phyloP scores from a whole-genome alignment of 208 protist species.

The Leishmania aethiopica region DNA sequence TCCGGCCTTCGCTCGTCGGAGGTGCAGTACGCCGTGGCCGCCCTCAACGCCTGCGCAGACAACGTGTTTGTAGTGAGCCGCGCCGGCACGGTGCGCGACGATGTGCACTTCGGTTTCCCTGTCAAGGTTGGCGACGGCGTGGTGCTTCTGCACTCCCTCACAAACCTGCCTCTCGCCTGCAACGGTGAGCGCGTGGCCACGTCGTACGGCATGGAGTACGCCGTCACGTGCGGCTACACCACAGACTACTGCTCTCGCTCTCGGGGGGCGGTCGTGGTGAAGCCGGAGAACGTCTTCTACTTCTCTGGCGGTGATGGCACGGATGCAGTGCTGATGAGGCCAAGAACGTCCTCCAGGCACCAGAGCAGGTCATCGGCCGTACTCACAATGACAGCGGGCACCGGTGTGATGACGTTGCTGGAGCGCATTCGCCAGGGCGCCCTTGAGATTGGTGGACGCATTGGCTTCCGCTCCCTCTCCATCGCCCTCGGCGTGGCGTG shows the following conservation, averaged over 20 bases:
- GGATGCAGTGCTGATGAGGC: slow-evolving; percentile 5
- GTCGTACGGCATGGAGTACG: slow-evolving; percentile 70
- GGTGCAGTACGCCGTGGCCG: slow-evolving; percentile 49
- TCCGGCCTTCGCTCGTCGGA: slow-evolving; percentile 48
- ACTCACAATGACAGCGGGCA: slow-evolving; percentile 47
- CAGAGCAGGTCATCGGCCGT: slow-evolving; percentile 12
- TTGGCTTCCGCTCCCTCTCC: slow-evolving; percentile 76
- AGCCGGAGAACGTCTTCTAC: slow-evolving; percentile 72
- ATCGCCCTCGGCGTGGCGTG: slow-evolving; percentile 74
- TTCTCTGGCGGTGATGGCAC: slow-evolving; percentile 28
- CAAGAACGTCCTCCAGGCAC: slow-evolving; percentile 7
- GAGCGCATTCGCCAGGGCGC: slow-evolving; percentile 70
- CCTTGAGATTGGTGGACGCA: slow-evolving; percentile 61
- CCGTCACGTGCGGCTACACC: slow-evolving; percentile 62
- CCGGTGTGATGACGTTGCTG: slow-evolving; percentile 47
- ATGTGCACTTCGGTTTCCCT: slow-evolving; percentile 51
- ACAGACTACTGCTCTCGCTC: slow-evolving; percentile 40
- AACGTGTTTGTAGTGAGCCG: slow-evolving; percentile 75
- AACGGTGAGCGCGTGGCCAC: slow-evolving; percentile 34
- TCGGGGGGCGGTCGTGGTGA: slow-evolving; percentile 42
- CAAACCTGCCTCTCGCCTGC: slow-evolving; percentile 67
- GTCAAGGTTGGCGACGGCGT: slow-evolving; percentile 76
- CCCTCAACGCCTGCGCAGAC: slow-evolving; percentile 52
- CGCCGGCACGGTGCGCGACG: slow-evolving; percentile 48
- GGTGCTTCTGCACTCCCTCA: slow-evolving; percentile 72